Conservation (phyloP, 176 grass and related monocot genomes). For the Sorghum bicolor region DNA sequence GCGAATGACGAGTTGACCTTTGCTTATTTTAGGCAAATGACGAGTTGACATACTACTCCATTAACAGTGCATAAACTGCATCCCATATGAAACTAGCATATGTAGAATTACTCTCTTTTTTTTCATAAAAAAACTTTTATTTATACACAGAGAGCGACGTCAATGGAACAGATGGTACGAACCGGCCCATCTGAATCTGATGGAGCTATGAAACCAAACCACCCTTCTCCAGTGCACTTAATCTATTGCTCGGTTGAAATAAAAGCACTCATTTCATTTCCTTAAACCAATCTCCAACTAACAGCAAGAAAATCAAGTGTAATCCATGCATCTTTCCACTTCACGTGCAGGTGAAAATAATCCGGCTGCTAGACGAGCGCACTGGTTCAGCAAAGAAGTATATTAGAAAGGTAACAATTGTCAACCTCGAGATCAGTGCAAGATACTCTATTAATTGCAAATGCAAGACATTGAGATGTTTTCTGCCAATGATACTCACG, state of each 20-base stretch:
- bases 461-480: conserved; percentile 5
- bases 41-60: neutral
- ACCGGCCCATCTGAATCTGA: neutral
- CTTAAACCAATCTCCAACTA: neutral
- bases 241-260: neutral
- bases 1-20: neutral
- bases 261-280: neutral
- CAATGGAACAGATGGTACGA: conserved; percentile 8
- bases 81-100: neutral
- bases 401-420: neutral
- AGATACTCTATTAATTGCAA: conserved; percentile 27
- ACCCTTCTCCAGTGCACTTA: conserved; percentile 4
- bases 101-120: neutral
- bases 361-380: too few species aligned
- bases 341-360: neutral
- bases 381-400: neutral
- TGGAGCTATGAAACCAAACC: neutral
- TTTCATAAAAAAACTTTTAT: neutral
- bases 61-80: conserved; percentile 14
- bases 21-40: too few species aligned
- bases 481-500: neutral
- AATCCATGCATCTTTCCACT: conserved; percentile 10
- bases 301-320: neutral
- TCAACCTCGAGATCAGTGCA: conserved; percentile 19
- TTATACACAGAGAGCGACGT: neutral